Conservation (phyloP, 2,329 filamentous ascomycete genomes). For the Graphium sp. region DNA sequence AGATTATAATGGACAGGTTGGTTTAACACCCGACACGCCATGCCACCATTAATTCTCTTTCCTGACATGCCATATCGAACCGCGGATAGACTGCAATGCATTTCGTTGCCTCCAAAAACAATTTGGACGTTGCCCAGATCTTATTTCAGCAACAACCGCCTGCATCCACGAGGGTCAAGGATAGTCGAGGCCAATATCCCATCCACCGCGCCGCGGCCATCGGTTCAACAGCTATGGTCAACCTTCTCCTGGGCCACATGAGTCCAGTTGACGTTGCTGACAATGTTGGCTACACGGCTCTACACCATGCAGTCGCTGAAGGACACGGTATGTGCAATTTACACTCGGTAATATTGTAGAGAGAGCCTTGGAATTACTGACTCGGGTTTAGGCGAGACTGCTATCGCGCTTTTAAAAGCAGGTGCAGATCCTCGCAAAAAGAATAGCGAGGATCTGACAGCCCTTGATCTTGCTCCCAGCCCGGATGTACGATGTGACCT, state of each 20-base stretch:
- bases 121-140: conserved; percentile 63
- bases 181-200: conserved; percentile 76
- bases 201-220: conserved; percentile 84
- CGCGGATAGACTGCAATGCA: conserved; percentile 60
- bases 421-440: conserved; percentile 71
- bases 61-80: neutral
- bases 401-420: conserved; percentile 64
- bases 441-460: conserved; percentile 51
- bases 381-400: conserved; percentile 61
- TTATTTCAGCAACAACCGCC: conserved; percentile 54
- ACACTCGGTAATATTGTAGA: too few relatives aligned
- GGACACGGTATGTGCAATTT: conserved; percentile 49
- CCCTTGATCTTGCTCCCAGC: conserved; percentile 76
- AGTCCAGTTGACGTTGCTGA: conserved; percentile 79
- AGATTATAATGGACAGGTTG: conserved; percentile 51
- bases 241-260: conserved; percentile 55
- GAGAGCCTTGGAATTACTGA: too few relatives aligned
- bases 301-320: conserved; percentile 77
- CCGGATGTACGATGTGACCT: conserved; percentile 40
- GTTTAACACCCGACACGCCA: conserved; percentile 1
- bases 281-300: conserved; percentile 64
- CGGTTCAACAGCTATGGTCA: conserved; percentile 76
- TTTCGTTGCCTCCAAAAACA: conserved; percentile 80
- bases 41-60: too few relatives aligned
- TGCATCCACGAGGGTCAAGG: conserved; percentile 65